Base-by-base conservation (phyloP, 345 rosid genomes). In the Sapria himalayana region DNA sequence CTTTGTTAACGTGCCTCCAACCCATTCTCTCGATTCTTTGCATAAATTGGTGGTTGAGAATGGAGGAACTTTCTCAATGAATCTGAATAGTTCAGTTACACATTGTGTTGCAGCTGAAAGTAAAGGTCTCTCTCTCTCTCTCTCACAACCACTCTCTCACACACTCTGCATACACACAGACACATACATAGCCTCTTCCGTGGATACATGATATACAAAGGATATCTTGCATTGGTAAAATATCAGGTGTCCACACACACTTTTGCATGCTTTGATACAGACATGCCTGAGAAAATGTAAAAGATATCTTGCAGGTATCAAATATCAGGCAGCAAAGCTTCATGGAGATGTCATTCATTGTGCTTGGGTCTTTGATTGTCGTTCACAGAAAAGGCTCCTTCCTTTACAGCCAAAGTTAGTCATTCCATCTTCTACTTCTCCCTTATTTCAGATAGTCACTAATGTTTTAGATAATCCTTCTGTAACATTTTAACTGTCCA, bases 31-130 rank as follows among this genome's bases (percentile, higher is more conserved):
- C 20, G 89, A 78, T 62, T 49, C 62, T 10, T 70, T 81, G 58
- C 94, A 74, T 68, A 81, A 76, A 69, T 72, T 78, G 78, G 78
- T 78, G 59, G 89, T 59, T 46, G 80, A 81, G 71, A 76, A 81
- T 70, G 97, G 94, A 13, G 98, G 97, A 33, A 55, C 52, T 29
- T 86, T 86, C 61, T 81, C 98, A 5, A 86, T 82, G 98, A 86
- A 86, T 64, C 50, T 81, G 60, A 86, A 86, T 65, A 66, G 57
- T 38, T 56, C 85, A 10, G 97, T 86, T 45, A 86, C 89, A 37
- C 97, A 81, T 56, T 74, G 92, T 53, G 54, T 76, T 60, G 97
- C 97, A 39, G 85, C 89, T 35, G 92, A 81, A 67, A 78, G 68
- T 70, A 81, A 62, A 57, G 97, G 97, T 81, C 54, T 57, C 59